Evolutionary conservation across 805 yeast genomes (phyloP).

Genomic region (Candida germanica): DNA sequence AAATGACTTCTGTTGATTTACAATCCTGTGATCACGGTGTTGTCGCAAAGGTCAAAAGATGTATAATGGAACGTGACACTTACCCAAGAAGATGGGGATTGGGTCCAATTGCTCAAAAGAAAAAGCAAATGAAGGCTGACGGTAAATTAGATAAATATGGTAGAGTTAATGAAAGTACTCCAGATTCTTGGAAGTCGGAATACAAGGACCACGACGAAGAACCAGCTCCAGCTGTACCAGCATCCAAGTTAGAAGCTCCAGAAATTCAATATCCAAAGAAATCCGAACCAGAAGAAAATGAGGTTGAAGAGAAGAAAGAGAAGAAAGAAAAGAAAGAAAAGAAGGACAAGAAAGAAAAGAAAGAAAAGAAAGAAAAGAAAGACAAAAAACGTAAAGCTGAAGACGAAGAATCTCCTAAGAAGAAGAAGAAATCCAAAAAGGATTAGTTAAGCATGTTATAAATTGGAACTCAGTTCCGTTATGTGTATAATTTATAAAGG

Average conservation of each 20-base stretch:
- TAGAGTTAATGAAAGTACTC: constrained; percentile 89
- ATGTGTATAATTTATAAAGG: constrained; percentile 9
- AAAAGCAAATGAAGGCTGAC: constrained; percentile 95
- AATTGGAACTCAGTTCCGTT: constrained; percentile 2
- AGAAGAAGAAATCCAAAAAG: constrained; percentile 46
- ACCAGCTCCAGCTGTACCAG: constrained; percentile 59
- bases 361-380: constrained; percentile 43
- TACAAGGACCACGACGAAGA: constrained; percentile 69
- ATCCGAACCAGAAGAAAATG: constrained; percentile 46
- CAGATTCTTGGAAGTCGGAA: constrained; percentile 83
- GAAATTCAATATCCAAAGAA: constrained; percentile 48
- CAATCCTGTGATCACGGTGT: constrained; percentile 98
- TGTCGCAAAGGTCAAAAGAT: constrained; percentile 97
- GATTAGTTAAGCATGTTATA: constrained; percentile 11
- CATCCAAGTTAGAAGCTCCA: constrained; percentile 47
- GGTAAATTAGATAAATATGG: constrained; percentile 97
- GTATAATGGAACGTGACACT: constrained; percentile 99
- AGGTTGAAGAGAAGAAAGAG: constrained; percentile 19
- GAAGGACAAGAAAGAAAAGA: constrained; percentile 41
- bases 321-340: constrained; percentile 24
- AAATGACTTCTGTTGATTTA: constrained; percentile 96
- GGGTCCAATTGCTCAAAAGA: constrained; percentile 97
- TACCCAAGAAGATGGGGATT: constrained; percentile 99
- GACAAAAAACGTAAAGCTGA: constrained; percentile 47
- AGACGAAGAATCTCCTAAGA: constrained; percentile 44